Base-by-base conservation (phyloP, 441 rosid genomes). In the Euphorbia celastroides region DNA sequence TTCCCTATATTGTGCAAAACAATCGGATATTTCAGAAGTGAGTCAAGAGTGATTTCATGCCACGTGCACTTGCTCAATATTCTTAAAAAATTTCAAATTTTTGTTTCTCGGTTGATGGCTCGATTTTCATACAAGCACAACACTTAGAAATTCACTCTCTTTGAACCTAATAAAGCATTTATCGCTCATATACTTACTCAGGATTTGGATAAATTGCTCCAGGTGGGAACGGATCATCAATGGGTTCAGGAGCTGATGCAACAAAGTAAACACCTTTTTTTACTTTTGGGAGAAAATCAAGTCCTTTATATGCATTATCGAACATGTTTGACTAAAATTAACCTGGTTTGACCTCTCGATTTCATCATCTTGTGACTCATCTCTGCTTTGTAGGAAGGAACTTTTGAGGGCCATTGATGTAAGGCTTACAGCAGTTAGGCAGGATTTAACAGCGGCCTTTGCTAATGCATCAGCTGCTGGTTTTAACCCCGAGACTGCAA, bases 401-500 rank as follows among this genome's bases (percentile, higher is more conserved):
- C 97, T 95, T 81, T 79, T 88, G 64, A 86, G 90, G 83, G 99
- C 99, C 23, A 95, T 95, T 75, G 99, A 95, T 79, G 88, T 92
- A 55, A 88, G 96, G 60, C 92, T 92, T 68, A 74, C 74, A 62
- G 93, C 97, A 46, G 93, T 88, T 70, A 84, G 72, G 72, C 98
- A 90, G 77, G 96, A 95, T 82, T 78, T 95, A 67, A 73, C 78
- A 66, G 72, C 82, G 26, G 89, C 99, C 68, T 87, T 74, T 78
- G 77, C 87, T 71, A 88, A 86, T 71, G 95, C 99, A 69, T 86
- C 84, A 26, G 86, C 97, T 36, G 97, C 95, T 65, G 98, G 95
- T 68, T 95, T 95, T 77, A 84, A 84, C 74, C 83, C 86, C 52
- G 75, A 82, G 22, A 77, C 86, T 70, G 86, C 87, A 26, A 81